Evolutionary conservation across 768 basidiomycete genomes (phyloP), one percentile per base, ranked within the genome.

Genomic region (Gymnopilus dilepis): DNA sequence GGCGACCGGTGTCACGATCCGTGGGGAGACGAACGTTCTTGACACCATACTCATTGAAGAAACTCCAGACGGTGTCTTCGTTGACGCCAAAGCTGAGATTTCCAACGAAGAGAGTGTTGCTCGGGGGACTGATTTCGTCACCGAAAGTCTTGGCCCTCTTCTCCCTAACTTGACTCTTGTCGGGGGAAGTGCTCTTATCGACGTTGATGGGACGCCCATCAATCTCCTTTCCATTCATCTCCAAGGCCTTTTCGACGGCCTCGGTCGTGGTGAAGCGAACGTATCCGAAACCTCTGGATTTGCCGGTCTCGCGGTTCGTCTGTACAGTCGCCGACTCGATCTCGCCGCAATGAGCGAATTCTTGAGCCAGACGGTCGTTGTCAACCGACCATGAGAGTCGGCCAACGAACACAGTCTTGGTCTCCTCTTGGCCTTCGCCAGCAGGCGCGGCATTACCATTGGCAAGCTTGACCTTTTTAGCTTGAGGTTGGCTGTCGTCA

Each of bases 371-470:
- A 83, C 94, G 92, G 76, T 98, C 97, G 73, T 94, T 91, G 80
- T 98, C 97, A 64, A 99, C 91, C 73, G 92, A 93, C 96, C 96
- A 99, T 12, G 94, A 96, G 45, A 99, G 84, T 60, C 86, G 85
- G 57, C 97, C 97, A 66, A 99, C 94, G 71, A 96, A 99, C 68
- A 98, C 84, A 38, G 90, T 88, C 69, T 82, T 88, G 15, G 80
- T 79, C 59, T 87, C 82, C 65, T 78, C 79, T 21, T 74, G 72
- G 15, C 75, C 74, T 30, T 75, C 76, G 22, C 61, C 70, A 28
- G 72, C 72, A n/a, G 82, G 69, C 19, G 78, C 78, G 43, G 82
- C 81, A 45, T 82, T 78, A 59, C 80, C 88, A 67, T 88, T 83
- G 47, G 77, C 84, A 51, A 89, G 79, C 80, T 95, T 97, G 67